Percentiles rank a stretch among this genome's conserved stretches.
phyloP scores from a whole-genome alignment of 805 yeast genomes.

The Candida loeiensis region DNA sequence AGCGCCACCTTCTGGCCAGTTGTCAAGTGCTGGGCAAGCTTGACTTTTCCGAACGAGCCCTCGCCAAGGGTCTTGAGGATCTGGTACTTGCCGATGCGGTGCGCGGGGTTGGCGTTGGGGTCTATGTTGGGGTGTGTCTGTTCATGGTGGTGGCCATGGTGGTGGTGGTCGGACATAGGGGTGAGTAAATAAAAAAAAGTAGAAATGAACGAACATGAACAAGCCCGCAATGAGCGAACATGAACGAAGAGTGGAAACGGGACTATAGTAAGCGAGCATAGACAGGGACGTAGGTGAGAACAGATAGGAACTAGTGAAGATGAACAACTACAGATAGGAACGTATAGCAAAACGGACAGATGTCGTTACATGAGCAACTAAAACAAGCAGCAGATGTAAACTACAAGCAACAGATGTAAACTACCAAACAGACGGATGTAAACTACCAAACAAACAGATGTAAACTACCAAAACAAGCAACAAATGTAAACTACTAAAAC shows the following conservation, averaged over 20 bases:
- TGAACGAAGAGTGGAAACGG: background rate
- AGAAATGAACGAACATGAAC: background rate
- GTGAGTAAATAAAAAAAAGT: background rate
- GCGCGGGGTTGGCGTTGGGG: constrained; percentile 28
- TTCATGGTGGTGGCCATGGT: constrained; percentile 18
- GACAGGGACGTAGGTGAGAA: background rate
- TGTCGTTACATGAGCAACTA: background rate
- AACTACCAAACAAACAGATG: no score
- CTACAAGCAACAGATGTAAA: no score
- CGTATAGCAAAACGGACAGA: no score
- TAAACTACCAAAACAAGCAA: no score
- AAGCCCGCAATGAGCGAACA: background rate
- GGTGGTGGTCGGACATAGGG: constrained; percentile 16
- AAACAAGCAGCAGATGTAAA: no score
- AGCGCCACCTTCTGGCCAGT: constrained; percentile 29
- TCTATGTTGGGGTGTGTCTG: constrained; percentile 5
- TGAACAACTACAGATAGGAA: no score
- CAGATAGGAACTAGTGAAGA: background rate
- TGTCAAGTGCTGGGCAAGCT: constrained; percentile 27
- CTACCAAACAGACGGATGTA: no score
- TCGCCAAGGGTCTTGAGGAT: constrained; percentile 28
- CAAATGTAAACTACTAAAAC: background rate
- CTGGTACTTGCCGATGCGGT: constrained; percentile 67
- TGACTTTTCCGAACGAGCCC: constrained; percentile 31
- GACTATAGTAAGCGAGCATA: background rate